Evolutionary conservation across 2,329 filamentous ascomycete genomes (phyloP).

Genomic region (Fusarium stilboides): DNA sequence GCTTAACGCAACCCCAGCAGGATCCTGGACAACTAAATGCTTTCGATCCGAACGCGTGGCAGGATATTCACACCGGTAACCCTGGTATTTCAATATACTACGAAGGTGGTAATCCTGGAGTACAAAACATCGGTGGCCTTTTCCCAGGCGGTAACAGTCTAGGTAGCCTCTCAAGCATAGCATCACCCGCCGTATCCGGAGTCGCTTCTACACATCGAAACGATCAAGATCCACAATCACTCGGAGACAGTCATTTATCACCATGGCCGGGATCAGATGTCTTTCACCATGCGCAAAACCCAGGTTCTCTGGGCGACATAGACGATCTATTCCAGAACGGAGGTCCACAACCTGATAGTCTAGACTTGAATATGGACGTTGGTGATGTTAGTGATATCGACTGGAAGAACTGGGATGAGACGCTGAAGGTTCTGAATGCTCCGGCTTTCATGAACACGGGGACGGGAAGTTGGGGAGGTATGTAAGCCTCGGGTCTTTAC

Average conservation of each 20-base stretch:
- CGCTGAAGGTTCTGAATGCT: constrained; percentile 20
- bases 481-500: constrained; percentile 5
- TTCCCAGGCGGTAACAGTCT: constrained; percentile 28
- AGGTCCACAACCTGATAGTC: neutral
- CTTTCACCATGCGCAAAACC: constrained; percentile 15
- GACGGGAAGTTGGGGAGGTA: constrained; percentile 39
- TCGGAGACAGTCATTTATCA: constrained; percentile 4
- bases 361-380: constrained; percentile 36
- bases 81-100: constrained; percentile 28
- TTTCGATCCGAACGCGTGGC: constrained; percentile 20
- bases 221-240: constrained; percentile 3
- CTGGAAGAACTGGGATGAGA: constrained; percentile 42
- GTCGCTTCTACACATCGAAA: constrained; percentile 15
- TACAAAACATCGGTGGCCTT: neutral
- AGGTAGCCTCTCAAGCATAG: constrained; percentile 31
- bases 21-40: neutral
- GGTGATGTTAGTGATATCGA: constrained; percentile 42
- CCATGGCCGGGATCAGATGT: constrained; percentile 27
- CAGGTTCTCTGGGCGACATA: constrained; percentile 11
- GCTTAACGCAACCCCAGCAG: constrained; percentile 1
- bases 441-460: constrained; percentile 14
- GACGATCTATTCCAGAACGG: constrained; percentile 19
- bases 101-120: constrained; percentile 22
- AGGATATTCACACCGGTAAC: constrained; percentile 18
- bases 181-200: constrained; percentile 35